phyloP scores from a whole-genome alignment of 805 yeast genomes.

The Kodamaea sagamina region DNA sequence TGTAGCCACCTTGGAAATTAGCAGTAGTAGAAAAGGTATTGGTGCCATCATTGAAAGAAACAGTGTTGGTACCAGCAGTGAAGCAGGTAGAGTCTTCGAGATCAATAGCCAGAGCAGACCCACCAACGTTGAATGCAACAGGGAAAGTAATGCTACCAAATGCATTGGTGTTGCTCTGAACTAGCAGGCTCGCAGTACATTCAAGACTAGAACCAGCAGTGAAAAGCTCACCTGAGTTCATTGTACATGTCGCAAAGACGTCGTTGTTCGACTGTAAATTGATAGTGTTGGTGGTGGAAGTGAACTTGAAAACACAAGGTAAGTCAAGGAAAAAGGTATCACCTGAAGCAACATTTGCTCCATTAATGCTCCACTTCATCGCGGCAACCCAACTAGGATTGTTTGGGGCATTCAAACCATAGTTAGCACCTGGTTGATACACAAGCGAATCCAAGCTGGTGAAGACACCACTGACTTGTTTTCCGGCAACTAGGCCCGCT shows the following conservation, averaged over 20 bases:
- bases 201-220: conserved; percentile 14
- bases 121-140: conserved; percentile 23
- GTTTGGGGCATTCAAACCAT: conserved; percentile 3
- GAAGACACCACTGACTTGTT: conserved; percentile 21
- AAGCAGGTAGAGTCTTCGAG: conserved; percentile 12
- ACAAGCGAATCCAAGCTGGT: conserved; percentile 17
- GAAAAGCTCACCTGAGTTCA: conserved; percentile 11
- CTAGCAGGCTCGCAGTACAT: conserved; percentile 22
- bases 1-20: conserved; percentile 12
- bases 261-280: conserved; percentile 10
- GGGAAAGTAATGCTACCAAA: conserved; percentile 20
- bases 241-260: conserved; percentile 15
- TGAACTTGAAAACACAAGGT: conserved; percentile 30
- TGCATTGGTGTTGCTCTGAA: conserved; percentile 16
- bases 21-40: conserved; percentile 15
- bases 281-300: conserved; percentile 15
- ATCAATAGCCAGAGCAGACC: conserved; percentile 16
- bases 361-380: conserved; percentile 23
- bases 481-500: conserved; percentile 7
- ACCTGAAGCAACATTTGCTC: conserved; percentile 20
- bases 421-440: conserved; percentile 15
- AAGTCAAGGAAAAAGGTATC: conserved; percentile 30
- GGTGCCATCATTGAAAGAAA: conserved; percentile 21
- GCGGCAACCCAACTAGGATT: conserved; percentile 22
- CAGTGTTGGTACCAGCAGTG: conserved; percentile 16